phyloP scores from a whole-genome alignment of 352 stramenopile genomes.

The Peronosclerospora sorghi region DNA sequence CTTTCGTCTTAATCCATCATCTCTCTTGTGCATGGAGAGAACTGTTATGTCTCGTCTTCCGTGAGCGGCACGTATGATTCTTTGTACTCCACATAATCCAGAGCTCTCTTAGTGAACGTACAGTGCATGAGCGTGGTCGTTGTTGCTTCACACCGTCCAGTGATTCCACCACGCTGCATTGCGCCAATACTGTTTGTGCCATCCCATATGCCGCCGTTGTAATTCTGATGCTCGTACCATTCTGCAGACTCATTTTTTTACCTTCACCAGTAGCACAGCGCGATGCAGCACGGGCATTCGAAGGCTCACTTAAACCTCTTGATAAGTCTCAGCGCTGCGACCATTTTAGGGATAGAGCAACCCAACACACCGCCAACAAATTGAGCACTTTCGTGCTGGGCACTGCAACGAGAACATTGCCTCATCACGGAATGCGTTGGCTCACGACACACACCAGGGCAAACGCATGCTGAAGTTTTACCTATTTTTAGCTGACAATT shows the following conservation, averaged over 20 bases:
- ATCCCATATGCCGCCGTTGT: conserved; percentile 46
- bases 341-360: conserved; percentile 63
- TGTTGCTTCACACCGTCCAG: conserved; percentile 46
- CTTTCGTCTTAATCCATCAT: conserved; percentile 64
- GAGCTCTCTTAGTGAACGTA: conserved; percentile 66
- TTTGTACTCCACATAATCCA: conserved; percentile 76
- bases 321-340: conserved; percentile 39
- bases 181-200: conserved; percentile 44
- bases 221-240: conserved; percentile 24
- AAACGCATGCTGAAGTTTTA: conserved; percentile 60
- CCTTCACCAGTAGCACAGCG: conserved; percentile 46
- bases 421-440: conserved; percentile 48
- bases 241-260: conserved; percentile 21
- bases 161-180: conserved; percentile 64
- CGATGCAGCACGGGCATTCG: conserved; percentile 32
- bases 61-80: conserved; percentile 54
- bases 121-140: conserved; percentile 55
- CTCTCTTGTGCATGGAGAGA: conserved; percentile 62
- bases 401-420: conserved; percentile 72
- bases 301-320: conserved; percentile 8
- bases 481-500: conserved; percentile 72
- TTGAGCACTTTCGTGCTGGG: conserved; percentile 66
- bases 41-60: conserved; percentile 46
- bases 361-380: conserved; percentile 59
- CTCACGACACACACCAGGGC: conserved; percentile 50